Base-by-base conservation (phyloP, 495 filamentous ascomycete genomes). In the Penicillium malachiteum region DNA sequence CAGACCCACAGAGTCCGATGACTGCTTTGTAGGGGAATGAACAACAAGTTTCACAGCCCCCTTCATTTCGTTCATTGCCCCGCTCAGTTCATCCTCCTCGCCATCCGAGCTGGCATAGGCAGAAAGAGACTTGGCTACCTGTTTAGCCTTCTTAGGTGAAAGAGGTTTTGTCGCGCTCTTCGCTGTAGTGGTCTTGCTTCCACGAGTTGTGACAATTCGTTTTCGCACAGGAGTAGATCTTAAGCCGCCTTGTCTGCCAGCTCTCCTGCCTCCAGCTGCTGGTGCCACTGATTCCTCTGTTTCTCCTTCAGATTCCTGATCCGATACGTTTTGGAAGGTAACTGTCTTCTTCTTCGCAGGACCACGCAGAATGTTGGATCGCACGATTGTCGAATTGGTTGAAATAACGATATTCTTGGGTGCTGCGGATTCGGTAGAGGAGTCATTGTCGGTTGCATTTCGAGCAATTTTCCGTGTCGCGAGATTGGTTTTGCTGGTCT, bases 121-220 rank as follows among this genome's bases (percentile, higher is more conserved):
- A 7, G 73, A 70, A 8, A 74, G 60, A 9, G 70, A 69, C 57
- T 80, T 81, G 21, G 78, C 73, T 30, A 82, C 69, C 52, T 83
- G 81, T 40, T 70, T 79, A 31, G 72, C 68, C 59, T 82, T 84
- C 67, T 84, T 83, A 6, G 81, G 81, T 7, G 81, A 82, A n/a
- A 84, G 60, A 26, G 79, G 79, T 49, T 77, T 68, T 16, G 58
- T 34, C 0, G 52, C 55, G 37, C 47, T 71, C 46, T 73, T 71
- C 5, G 65, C 52, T 34, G 67, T 55, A 12, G 70, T 68, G 34
- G 71, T 61, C 51, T 76, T 76, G n/a, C 75, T 71, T 18, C 72
- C 76, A 21, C 72, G 63, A 10, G 63, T 34, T 17, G 66, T 55
- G 7, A 68, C 55, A 1, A 69, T 59, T 41, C 71, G 52, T 52